Conservation (phyloP, 371 early-diverging fungal genomes). For the Mucor irregularis region DNA sequence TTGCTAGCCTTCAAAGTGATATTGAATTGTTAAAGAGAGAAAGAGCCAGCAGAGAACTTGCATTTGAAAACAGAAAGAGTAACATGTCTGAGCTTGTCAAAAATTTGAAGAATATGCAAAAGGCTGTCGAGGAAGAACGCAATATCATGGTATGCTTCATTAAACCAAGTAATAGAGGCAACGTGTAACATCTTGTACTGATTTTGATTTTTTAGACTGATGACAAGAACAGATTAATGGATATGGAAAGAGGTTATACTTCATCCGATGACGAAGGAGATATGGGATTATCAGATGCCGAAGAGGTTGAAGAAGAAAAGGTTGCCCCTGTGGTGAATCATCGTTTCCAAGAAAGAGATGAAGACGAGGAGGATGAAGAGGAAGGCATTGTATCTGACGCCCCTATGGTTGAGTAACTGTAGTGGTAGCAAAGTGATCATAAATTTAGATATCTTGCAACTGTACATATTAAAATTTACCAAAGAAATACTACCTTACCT, state of each 20-base stretch:
- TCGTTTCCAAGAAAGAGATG: slow-evolving; percentile 26
- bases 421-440: too few relatives aligned
- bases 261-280: slow-evolving; percentile 41
- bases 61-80: slow-evolving; percentile 31
- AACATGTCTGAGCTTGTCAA: slow-evolving; percentile 29
- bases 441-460: slow-evolving; percentile 4
- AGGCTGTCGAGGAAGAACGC: slow-evolving; percentile 39
- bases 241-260: slow-evolving; percentile 43
- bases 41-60: slow-evolving; percentile 27
- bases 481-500: too few relatives aligned
- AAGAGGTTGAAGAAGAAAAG: slow-evolving; percentile 12
- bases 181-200: too few relatives aligned
- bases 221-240: slow-evolving; percentile 33
- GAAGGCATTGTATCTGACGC: slow-evolving; percentile 26
- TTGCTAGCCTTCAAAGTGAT: slow-evolving; percentile 29
- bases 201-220: slow-evolving; percentile 37
- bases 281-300: slow-evolving; percentile 17
- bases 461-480: slow-evolving; percentile 19
- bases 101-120: slow-evolving; percentile 31
- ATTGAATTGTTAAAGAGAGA: slow-evolving; percentile 41
- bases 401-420: slow-evolving; percentile 19
- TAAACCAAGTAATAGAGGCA: not conserved
- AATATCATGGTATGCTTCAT: slow-evolving; percentile 28
- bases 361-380: slow-evolving; percentile 27
- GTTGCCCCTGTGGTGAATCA: not conserved